Evolutionary conservation across 331 rosid species (phyloP).

Genomic region (Quercus tomentella): DNA sequence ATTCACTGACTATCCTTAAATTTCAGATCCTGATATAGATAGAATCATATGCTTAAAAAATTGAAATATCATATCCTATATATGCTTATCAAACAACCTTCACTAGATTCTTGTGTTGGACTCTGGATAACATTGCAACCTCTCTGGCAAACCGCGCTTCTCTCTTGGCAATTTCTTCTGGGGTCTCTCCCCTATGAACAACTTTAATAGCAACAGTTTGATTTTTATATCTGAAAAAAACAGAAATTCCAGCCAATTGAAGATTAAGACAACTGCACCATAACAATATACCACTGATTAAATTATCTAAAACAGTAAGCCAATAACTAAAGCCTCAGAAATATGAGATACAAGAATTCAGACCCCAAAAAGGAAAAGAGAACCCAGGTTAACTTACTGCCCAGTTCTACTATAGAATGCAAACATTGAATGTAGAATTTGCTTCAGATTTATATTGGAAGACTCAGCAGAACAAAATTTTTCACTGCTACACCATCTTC

Average conservation of each 20-base stretch:
- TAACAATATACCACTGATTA: neutral
- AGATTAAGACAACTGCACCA: neutral
- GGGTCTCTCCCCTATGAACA: conserved; percentile 73
- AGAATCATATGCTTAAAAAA: conserved; percentile 7
- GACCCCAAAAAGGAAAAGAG: neutral
- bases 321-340: neutral
- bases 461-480: too few relatives aligned
- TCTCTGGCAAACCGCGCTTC: conserved; percentile 85
- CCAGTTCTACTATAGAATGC: conserved; percentile 22
- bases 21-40: neutral
- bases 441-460: too few relatives aligned
- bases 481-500: too few relatives aligned
- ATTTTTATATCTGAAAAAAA: conserved; percentile 62
- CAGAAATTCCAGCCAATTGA: conserved; percentile 14
- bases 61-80: neutral
- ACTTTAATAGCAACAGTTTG: conserved; percentile 85
- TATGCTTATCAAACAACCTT: conserved; percentile 47
- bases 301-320: neutral
- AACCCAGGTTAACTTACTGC: conserved; percentile 71
- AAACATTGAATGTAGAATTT: too few relatives aligned
- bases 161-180: conserved; percentile 73
- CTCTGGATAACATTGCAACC: conserved; percentile 86
- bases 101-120: conserved; percentile 86
- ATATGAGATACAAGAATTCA: neutral
- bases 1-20: neutral